Base-by-base conservation (phyloP, 495 filamentous ascomycete genomes). In the Annulohypoxylon moriforme region DNA sequence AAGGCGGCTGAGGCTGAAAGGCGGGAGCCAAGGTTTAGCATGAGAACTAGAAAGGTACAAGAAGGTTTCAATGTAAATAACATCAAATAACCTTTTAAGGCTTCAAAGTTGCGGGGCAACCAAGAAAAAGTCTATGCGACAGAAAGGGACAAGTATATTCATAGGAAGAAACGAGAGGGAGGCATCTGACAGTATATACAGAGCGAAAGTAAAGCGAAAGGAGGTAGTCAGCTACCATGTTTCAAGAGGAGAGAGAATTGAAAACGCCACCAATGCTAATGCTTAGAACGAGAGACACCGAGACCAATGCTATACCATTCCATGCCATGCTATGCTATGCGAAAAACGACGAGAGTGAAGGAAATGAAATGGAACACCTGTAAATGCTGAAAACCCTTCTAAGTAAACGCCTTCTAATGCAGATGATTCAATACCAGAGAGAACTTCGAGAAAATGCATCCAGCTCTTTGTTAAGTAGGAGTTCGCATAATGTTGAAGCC, bases 241-340 rank as follows among this genome's bases (percentile, higher is more conserved):
- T 24, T 1, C 33, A 44, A 40, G 25, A 49, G 10, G 4, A 31
- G 34, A 25, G 18, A 57, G 20, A 33, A 36, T 22, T 22, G 53
- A 42, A 44, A 65, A 64, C 64, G 60, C 70, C 64, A n/a, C 34
- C 10, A 20, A 72, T 72, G 69, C 55, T 60, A 62, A 69, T 53
- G 49, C 34, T 1, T 31, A 65, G 18, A 60, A 47, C 24, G 34
- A 60, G 53, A 31, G 42, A 44, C 24, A 18, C 24, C 52, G 16
- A 18, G 22, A 25, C 55, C 56, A 59, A 59, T 53, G 55, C 44
- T 14, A 64, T 64, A 52, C 42, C 13, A 59, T 64, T 60, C 31
- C 1, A 49, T 60, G n/a, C 33, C 47, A 55, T 29, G 36, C 61
- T 52, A 61, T 56, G 34, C 8, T 13, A 60, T 49, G 49, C 29